These are phyloP conservation scores for Calonectria multiphialidica DNA, from an alignment of 2,329 filamentous ascomycete genomes.

Conservation along the genomic window DNA sequence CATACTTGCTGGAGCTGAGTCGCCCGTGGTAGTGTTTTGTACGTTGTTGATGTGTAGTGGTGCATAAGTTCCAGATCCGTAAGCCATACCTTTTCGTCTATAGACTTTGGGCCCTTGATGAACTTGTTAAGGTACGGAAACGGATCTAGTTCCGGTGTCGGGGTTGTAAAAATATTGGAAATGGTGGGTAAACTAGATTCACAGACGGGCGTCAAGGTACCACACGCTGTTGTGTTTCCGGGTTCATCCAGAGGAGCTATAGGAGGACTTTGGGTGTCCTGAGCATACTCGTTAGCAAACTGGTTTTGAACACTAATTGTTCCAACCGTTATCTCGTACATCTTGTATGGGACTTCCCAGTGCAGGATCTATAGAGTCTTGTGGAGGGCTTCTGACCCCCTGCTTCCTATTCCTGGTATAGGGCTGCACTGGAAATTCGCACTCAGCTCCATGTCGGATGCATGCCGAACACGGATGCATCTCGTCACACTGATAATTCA, in stretches of 20 bases:
- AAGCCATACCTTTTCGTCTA: neutral
- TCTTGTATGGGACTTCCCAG: no score
- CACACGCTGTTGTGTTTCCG: neutral
- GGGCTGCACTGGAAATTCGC: no score
- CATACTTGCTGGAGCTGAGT: neutral
- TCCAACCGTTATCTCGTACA: no score
- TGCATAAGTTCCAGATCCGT: constrained; percentile 7
- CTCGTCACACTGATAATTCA: neutral
- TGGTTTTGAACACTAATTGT: no score
- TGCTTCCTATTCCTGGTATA: no score
- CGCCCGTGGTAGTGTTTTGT: neutral
- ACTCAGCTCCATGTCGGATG: neutral
- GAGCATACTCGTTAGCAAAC: no score
- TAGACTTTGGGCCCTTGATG: neutral
- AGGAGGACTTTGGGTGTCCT: no score
- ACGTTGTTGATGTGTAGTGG: neutral
- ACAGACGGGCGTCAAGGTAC: no score
- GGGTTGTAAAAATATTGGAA: neutral
- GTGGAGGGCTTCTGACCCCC: no score
- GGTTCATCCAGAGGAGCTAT: neutral
- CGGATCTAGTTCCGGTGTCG: neutral
- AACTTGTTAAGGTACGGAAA: neutral
- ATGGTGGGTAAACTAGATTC: neutral
- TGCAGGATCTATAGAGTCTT: no score
- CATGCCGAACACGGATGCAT: neutral